Conservation (phyloP, 768 basidiomycete genomes). For the Boletus patriciae region DNA sequence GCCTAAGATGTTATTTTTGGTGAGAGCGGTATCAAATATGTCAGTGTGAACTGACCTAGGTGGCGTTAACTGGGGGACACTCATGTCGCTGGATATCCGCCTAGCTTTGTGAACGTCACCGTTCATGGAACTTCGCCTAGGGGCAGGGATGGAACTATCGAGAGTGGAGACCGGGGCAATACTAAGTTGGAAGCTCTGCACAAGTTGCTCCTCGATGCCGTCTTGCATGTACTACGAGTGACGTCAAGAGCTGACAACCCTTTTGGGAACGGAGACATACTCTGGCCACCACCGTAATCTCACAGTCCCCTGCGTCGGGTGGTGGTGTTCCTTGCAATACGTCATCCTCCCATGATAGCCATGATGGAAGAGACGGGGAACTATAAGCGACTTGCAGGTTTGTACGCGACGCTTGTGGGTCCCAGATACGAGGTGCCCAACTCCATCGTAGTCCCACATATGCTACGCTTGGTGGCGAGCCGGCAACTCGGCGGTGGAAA, state of each 20-base stretch:
- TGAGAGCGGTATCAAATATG: slow-evolving; percentile 5
- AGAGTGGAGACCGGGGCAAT: slow-evolving; percentile 66
- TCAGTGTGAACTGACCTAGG: slow-evolving; percentile 26
- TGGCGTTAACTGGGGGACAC: slow-evolving; percentile 33
- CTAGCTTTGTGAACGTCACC: slow-evolving; percentile 43
- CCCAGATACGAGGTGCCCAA: slow-evolving; percentile 95
- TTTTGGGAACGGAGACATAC: slow-evolving; percentile 42
- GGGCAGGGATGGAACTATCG: slow-evolving; percentile 43
- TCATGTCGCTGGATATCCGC: slow-evolving; percentile 43
- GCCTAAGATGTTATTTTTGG: slow-evolving; percentile 12
- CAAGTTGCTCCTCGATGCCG: slow-evolving; percentile 67
- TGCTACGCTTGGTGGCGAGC: slow-evolving; percentile 76
- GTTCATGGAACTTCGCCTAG: slow-evolving; percentile 49
- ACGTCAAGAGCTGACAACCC: slow-evolving; percentile 11
- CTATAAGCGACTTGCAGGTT: slow-evolving; percentile 77
- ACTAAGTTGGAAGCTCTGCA: slow-evolving; percentile 65
- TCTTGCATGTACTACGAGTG: slow-evolving; percentile 56
- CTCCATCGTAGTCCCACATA: slow-evolving; percentile 80
- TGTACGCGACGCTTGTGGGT: slow-evolving; percentile 86
- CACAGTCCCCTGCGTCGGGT: slow-evolving; percentile 70
- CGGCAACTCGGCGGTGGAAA: slow-evolving; percentile 86
- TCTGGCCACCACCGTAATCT: slow-evolving; percentile 73
- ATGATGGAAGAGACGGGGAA: slow-evolving; percentile 79
- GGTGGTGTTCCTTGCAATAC: slow-evolving; percentile 79
- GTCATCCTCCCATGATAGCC: slow-evolving; percentile 88